Evolutionary conservation across 2,329 filamentous ascomycete genomes (phyloP).

Genomic region (Ophiostoma ips): DNA sequence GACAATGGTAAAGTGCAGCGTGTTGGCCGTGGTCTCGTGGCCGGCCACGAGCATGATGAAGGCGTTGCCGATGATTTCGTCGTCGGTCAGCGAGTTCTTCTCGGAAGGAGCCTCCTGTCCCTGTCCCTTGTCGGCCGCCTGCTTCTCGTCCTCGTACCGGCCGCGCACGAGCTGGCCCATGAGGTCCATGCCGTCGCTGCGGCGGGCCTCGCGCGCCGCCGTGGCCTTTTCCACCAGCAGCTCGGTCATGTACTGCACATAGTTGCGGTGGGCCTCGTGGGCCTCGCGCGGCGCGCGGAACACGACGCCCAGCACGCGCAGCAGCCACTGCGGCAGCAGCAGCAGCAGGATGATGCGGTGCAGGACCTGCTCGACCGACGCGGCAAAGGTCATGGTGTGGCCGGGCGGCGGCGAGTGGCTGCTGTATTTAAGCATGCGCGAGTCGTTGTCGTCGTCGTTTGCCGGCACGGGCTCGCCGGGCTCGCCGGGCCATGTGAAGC

Average conservation of each 20-base stretch:
- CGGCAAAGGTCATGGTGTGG: constrained; percentile 51
- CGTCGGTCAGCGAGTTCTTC: constrained; percentile 31
- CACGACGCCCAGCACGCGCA: constrained; percentile 33
- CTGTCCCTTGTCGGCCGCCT: constrained; percentile 1
- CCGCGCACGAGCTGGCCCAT: constrained; percentile 36
- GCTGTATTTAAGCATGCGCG: constrained; percentile 34
- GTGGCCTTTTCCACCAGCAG: constrained; percentile 48
- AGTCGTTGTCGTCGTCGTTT: constrained; percentile 22
- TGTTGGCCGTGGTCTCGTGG: constrained; percentile 69
- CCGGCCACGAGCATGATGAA: constrained; percentile 58
- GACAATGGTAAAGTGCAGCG: constrained; percentile 56
- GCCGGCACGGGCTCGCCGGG: constrained; percentile 27
- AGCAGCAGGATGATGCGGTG: constrained; percentile 50
- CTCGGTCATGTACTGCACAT: constrained; percentile 55
- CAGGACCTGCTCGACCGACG: constrained; percentile 46
- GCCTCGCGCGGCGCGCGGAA: constrained; percentile 36
- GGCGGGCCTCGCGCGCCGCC: constrained; percentile 20
- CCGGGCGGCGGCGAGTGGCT: constrained; percentile 32
- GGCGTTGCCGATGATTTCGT: constrained; percentile 60
- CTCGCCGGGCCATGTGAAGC: constrained; percentile 48
- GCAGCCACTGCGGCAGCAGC: constrained; percentile 41
- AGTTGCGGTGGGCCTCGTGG: constrained; percentile 44
- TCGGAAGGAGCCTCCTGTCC: too few relatives aligned
- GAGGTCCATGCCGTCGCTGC: constrained; percentile 30
- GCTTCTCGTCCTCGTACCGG: constrained; percentile 23